A percentile compares a stretch with the other conserved stretches of the same genome.
Evolutionary conservation across 257 asterid species (phyloP).

Genomic region (Eucommia ulmoides): DNA sequence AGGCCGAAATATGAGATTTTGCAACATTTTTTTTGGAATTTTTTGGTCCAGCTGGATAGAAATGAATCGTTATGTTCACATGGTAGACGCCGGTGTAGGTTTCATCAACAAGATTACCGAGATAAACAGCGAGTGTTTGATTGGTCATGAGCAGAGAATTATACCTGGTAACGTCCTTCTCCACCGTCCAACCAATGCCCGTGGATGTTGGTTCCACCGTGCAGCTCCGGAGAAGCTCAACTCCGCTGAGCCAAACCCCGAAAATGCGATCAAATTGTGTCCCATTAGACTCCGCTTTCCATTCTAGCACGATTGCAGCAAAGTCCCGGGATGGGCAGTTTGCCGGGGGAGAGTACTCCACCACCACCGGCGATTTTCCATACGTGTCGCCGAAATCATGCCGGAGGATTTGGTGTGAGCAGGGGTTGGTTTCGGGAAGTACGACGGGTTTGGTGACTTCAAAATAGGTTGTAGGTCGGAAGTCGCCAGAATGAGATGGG

Average conservation of each 20-base stretch:
- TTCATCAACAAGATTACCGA: slow-evolving; percentile 7
- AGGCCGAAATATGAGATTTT: background rate
- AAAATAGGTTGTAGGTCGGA: slow-evolving; percentile 17
- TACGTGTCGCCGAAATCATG: background rate
- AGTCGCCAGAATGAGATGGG: slow-evolving; percentile 11
- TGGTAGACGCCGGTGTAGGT: slow-evolving; percentile 6
- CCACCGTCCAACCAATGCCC: slow-evolving; percentile 11
- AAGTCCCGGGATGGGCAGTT: background rate
- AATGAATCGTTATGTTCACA: background rate
- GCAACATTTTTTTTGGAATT: background rate
- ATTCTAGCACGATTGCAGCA: background rate
- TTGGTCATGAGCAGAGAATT: slow-evolving; percentile 7
- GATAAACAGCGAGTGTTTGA: slow-evolving; percentile 13
- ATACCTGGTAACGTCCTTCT: slow-evolving; percentile 12
- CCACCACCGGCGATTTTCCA: background rate
- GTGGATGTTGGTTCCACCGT: background rate
- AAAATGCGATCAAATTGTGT: background rate
- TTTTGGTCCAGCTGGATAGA: background rate
- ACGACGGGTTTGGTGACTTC: background rate
- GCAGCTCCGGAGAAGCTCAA: background rate
- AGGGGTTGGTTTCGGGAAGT: background rate
- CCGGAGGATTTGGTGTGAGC: background rate
- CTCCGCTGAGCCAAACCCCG: background rate
- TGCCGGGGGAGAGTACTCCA: background rate
- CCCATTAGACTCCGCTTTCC: slow-evolving; percentile 1